Base-by-base conservation (phyloP, 1,284 basidiomycete genomes). In the Moesziomyces sp. region DNA sequence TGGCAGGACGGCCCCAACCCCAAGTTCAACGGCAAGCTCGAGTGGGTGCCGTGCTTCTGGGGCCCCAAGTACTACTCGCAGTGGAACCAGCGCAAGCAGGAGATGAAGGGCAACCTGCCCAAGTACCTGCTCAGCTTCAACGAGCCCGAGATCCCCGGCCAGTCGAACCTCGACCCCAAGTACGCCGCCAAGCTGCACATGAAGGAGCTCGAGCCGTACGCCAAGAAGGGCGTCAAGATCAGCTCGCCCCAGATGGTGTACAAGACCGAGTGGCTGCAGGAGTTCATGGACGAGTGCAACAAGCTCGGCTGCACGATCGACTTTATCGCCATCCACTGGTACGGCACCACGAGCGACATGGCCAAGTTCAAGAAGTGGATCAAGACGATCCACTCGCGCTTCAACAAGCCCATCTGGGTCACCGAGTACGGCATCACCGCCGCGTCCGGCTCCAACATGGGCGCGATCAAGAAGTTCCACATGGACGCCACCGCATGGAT, bases 241-340 rank as follows among this genome's bases (percentile, higher is more conserved):
- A 74, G 69, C 58, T 71, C 77, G 42, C 81, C 82, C 8, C 81
- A 83, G 66, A 81, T 83, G 68, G 82, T 82, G 23, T 83, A 64
- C 48, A 72, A 83, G 66, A 48, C 74, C 46, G 62, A 76, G 24
- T 82, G 79, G 81, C 67, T 84, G 28, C 45, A 68, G 52, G 52
- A 65, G 42, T 82, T 84, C 58, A 76, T 82, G 73, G 52, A 77
- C 30, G 61, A 76, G 49, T 77, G 82, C 72, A 53, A 79, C 48
- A 62, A 67, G 49, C 55, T 68, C 45, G 80, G 80, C 42, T 79
- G 75, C 66, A 74, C 77, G 35, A 60, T 77, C 46, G 76, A 80
- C 59, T 81, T 83, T 26, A 75, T 80, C n/a, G 82, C 82, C 30
- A 59, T 83, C 52, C 82, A 83, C 77, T 83, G 80, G 78, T 83